phyloP scores from a whole-genome alignment of 2,329 filamentous ascomycete genomes.

The Pezicula radicicola region DNA sequence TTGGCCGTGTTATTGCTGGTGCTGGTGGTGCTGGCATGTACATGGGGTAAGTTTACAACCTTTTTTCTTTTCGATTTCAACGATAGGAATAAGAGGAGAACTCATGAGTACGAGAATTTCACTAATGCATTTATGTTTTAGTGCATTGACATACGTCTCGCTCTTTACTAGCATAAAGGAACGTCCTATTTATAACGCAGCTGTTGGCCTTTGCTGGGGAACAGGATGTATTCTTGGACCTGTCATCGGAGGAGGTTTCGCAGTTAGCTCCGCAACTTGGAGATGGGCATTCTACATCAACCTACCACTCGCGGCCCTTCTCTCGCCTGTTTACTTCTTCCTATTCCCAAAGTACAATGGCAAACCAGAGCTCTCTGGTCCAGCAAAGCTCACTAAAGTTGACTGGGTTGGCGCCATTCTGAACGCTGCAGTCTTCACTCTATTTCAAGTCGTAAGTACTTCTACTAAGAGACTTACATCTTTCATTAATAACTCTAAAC shows the following conservation, averaged over 20 bases:
- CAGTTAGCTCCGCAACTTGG: constrained; percentile 20
- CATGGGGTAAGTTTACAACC: background rate
- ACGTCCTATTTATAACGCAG: constrained; percentile 11
- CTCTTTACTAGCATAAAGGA: constrained; percentile 9
- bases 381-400: constrained; percentile 14
- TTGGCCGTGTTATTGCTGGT: constrained; percentile 40
- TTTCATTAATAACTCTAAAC: too few relatives aligned
- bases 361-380: constrained; percentile 1
- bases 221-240: constrained; percentile 16
- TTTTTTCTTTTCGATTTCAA: too few relatives aligned
- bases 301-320: constrained; percentile 30
- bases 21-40: constrained; percentile 40
- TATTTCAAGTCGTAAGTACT: constrained; percentile 11
- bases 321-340: constrained; percentile 17
- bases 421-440: constrained; percentile 19
- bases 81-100: too few relatives aligned
- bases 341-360: constrained; percentile 10
- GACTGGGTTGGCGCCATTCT: constrained; percentile 33
- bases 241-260: constrained; percentile 28
- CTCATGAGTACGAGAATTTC: too few relatives aligned
- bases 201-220: constrained; percentile 16
- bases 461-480: too few relatives aligned
- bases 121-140: too few relatives aligned
- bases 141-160: constrained; percentile 11
- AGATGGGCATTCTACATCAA: constrained; percentile 26